Base-by-base conservation (phyloP, 139 green algal genomes). In the Deuterostichococcus epilithicus region DNA sequence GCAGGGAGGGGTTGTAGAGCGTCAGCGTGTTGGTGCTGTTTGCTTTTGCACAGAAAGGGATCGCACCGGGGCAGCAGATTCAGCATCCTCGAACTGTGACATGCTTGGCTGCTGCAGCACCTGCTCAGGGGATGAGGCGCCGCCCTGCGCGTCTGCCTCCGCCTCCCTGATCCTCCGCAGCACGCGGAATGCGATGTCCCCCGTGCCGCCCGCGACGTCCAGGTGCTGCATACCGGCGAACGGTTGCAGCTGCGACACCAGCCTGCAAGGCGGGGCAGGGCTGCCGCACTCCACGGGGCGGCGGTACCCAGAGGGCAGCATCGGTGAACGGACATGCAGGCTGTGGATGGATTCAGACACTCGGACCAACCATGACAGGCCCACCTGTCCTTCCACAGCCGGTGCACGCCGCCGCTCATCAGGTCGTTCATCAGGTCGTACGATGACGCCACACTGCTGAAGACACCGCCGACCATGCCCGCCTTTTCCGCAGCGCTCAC, bases 381-480 rank as follows among this genome's bases (percentile, higher is more conserved):
- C 15, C 76, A 89, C 82, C 85, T 83, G 85, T 97, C 94, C 77
- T 99, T 99, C 96, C 96, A 99, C 32, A 97, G 70, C 1, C 96
- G 84, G 80, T 99, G 96, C 81, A 99, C 45, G 28, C 96, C 96
- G 1, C 81, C 92, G 73, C 92, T 98, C 96, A 99, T 99, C 18
- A 98, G 78, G 84, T 99, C 96, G 73, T 99, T 99, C 96, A 99
- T 99, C 4, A 97, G 70, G 76, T 99, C 96, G 58, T 99, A 99
- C 10, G 82, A 92, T 5, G 78, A 76, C 0, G 96, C 94, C 44
- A 99, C 96, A 59, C 75, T 93, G 71, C 81, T 86, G 78, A 99
- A 99, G 8, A 99, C 93, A 35, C 92, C 77, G 0, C 86, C 85
- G 3, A 99, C 94, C 1, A 97, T 78, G 15, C 68, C 52, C 28